Base-by-base conservation (phyloP, 495 filamentous ascomycete species). In the Trichocladium uniseriatum region DNA sequence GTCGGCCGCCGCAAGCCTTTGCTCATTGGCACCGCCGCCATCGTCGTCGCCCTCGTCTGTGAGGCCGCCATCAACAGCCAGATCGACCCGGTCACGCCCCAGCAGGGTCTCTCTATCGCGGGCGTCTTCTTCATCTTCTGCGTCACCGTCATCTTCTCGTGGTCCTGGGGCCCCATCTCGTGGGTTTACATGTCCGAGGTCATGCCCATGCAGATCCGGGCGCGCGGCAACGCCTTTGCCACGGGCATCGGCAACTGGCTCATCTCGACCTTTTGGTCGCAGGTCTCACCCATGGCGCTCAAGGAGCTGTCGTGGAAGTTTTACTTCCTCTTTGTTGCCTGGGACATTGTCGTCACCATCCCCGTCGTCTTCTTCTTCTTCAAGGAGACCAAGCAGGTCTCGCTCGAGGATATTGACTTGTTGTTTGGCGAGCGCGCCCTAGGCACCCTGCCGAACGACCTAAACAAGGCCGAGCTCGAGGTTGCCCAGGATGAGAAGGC, bases 341-440 rank as follows among this genome's bases (percentile, higher is more conserved):
- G 54, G 65, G 53, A 65, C 36, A 35, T 63, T 28, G 20, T 63
- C 5, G 43, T 65, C 18, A 65, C 60, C 0, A 45, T 65, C 38
- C 62, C 62, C 0, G 63, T 70, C 0, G 67, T 81, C 8, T 78
- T 68, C 54, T 70, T 79, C 57, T 64, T 75, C 31, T 79, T 78
- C 56, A 71, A 70, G 38, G 76, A 81, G 57, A 79, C 76, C 0
- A 79, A 76, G 42, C 70, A 74, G 43, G 64, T 79, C 32, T 69
- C 68, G 0, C 58, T 81, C 1, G 78, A 81, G 49, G 75, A 78
- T 45, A 79, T 79, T 49, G 76, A 81, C 64, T 41, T 76, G 15
- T 55, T 79, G 28, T 78, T 80, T 60, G 76, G 70, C 0, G 71
- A 70, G 38, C 56, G 71, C 1, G 69, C 73, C 3, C 53, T 76